A percentile compares a stretch with the other conserved stretches of the same genome.
These are phyloP conservation scores for Hypoxylon sp. DNA, from an alignment of 2,329 filamentous ascomycete genomes.

Conservation along the genomic window DNA sequence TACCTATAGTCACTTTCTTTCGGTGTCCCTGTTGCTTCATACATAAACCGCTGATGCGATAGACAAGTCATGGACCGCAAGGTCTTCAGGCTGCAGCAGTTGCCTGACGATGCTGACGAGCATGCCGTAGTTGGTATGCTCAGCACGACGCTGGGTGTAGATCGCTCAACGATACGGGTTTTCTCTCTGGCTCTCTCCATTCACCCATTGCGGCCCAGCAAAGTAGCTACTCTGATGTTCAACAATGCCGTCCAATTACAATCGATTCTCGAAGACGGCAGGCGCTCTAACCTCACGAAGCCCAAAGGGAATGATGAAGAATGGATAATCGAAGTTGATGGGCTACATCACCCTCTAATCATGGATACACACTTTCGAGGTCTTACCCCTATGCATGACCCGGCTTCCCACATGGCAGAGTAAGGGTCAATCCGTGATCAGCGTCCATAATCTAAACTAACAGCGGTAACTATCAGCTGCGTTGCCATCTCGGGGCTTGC, in stretches of 20 bases:
- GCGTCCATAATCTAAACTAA: not conserved
- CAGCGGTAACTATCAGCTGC: slow-evolving; percentile 29
- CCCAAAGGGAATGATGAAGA: slow-evolving; percentile 1
- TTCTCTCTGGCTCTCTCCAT: slow-evolving; percentile 18
- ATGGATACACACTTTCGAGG: slow-evolving; percentile 21
- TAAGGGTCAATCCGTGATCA: not conserved
- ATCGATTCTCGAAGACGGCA: not conserved
- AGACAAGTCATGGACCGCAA: slow-evolving; percentile 10
- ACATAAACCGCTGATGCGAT: not conserved
- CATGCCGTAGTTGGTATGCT: not conserved
- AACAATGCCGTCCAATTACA: not conserved
- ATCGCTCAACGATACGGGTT: slow-evolving; percentile 5
- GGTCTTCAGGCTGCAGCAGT: slow-evolving; percentile 19
- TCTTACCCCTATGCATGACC: slow-evolving; percentile 15
- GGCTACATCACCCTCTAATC: slow-evolving; percentile 2
- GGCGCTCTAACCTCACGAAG: not conserved
- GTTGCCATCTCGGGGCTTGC: slow-evolving; percentile 39
- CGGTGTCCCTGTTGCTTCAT: not conserved
- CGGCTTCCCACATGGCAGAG: slow-evolving; percentile 12
- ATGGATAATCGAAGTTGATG: slow-evolving; percentile 8
- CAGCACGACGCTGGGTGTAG: slow-evolving; percentile 6
- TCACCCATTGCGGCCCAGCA: slow-evolving; percentile 10
- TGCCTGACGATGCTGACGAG: slow-evolving; percentile 5
- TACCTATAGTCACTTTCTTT: not conserved
- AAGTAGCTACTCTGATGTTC: slow-evolving; percentile 21